Percentiles rank a stretch among this genome's conserved stretches.
Conservation (phyloP, 257 asterid species). For the Phtheirospermum japonicum region DNA sequence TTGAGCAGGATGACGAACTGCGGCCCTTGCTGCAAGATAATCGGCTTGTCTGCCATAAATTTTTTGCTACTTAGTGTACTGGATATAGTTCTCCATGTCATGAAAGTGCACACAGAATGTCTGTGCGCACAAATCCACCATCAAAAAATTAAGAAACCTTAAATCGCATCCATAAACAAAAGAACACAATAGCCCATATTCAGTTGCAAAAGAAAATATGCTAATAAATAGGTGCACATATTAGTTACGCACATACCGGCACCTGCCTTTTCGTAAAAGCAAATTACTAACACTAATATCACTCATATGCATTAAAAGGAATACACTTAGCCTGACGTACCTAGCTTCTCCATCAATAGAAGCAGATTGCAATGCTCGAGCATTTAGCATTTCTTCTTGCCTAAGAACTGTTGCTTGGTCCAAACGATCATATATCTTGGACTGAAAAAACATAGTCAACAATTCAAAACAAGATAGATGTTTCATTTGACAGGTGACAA, state of each 20-base stretch:
- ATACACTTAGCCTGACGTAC: conserved; percentile 40
- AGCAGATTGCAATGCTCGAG: conserved; percentile 67
- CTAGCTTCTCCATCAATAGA: conserved; percentile 78
- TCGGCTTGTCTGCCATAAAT: conserved; percentile 98
- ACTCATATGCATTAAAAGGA: conserved; percentile 5
- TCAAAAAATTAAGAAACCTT: conserved; percentile 27
- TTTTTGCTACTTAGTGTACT: conserved; percentile 64
- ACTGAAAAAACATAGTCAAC: conserved; percentile 38
- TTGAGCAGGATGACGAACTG: conserved; percentile 63
- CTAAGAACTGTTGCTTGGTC: conserved; percentile 60
- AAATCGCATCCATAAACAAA: conserved; percentile 23
- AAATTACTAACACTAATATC: conserved; percentile 21
- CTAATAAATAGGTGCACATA: conserved; percentile 18
- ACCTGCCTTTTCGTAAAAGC: conserved; percentile 17
- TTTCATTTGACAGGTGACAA: conserved; percentile 2
- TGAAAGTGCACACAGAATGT: conserved; percentile 41
- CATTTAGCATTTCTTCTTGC: conserved; percentile 75
- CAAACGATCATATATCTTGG: conserved; percentile 69
- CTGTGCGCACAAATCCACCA: conserved; percentile 39
- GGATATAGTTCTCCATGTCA: conserved; percentile 37
- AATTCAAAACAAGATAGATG: conserved; percentile 1
- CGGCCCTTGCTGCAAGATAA: conserved; percentile 76
- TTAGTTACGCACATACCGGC: conserved; percentile 3
- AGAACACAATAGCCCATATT: conserved; percentile 20
- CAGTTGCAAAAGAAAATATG: conserved; percentile 22